Percentiles rank a stretch among this genome's conserved stretches.
Conservation (phyloP, 2,329 filamentous ascomycete species). For the Xylariales sp. region DNA sequence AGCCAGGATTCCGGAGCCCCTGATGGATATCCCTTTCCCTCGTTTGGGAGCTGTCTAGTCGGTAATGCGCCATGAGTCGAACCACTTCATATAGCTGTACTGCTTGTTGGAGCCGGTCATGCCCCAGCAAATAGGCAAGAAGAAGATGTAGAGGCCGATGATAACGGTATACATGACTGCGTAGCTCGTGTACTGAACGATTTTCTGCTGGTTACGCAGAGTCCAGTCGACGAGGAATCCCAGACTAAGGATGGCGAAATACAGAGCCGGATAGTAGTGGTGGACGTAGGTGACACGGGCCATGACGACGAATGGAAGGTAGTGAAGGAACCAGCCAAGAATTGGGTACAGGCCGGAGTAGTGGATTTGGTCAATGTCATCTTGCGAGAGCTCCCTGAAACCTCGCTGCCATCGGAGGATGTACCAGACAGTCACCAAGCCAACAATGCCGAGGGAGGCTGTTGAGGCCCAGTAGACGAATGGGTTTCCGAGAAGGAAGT, state of each 20-base stretch:
- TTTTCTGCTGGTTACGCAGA: conserved; percentile 60
- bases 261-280: conserved; percentile 97
- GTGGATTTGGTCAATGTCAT: conserved; percentile 89
- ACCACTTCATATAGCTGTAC: conserved; percentile 93
- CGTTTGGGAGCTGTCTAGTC: too few species aligned
- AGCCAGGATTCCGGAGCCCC: too few species aligned
- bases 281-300: conserved; percentile 98
- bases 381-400: conserved; percentile 72
- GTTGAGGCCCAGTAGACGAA: conserved; percentile 95
- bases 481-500: conserved; percentile 96
- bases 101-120: conserved; percentile 83
- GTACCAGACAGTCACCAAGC: conserved; percentile 74
- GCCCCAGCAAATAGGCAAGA: conserved; percentile 92
- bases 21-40: too few species aligned
- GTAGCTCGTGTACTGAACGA: conserved; percentile 66
- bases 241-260: conserved; percentile 87
- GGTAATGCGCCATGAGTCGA: conserved; percentile 78
- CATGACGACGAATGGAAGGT: conserved; percentile 94
- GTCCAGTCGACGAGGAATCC: conserved; percentile 89
- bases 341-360: conserved; percentile 89
- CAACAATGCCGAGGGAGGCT: conserved; percentile 68
- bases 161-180: conserved; percentile 66
- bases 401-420: conserved; percentile 93
- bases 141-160: conserved; percentile 80
- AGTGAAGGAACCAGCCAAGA: conserved; percentile 93